These are phyloP conservation scores for Penicillium herquei DNA, from an alignment of 495 filamentous ascomycete species.

Conservation along the genomic window DNA sequence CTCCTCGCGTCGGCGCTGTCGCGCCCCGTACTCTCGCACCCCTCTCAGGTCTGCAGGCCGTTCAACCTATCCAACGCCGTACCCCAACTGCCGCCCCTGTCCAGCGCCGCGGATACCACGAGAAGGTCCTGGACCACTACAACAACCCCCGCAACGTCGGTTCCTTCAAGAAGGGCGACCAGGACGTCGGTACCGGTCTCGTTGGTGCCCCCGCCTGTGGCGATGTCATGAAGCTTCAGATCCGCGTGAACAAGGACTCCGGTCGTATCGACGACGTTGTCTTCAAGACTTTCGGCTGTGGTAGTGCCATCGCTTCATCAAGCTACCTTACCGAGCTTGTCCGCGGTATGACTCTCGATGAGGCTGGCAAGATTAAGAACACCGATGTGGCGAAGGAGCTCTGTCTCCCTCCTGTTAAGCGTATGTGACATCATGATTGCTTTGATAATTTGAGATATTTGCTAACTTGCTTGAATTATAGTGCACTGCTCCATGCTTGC, in stretches of 20 bases:
- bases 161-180: slow-evolving; percentile 80
- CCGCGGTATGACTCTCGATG: slow-evolving; percentile 91
- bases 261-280: slow-evolving; percentile 92
- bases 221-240: slow-evolving; percentile 99
- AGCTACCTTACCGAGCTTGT: slow-evolving; percentile 92
- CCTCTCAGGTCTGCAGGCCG: slow-evolving; percentile 32
- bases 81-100: slow-evolving; percentile 24
- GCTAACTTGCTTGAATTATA: slow-evolving; percentile 30
- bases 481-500: slow-evolving; percentile 99
- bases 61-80: slow-evolving; percentile 33
- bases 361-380: slow-evolving; percentile 88
- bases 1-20: slow-evolving; percentile 47
- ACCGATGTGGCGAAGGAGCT: slow-evolving; percentile 97
- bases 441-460: slow-evolving; percentile 1
- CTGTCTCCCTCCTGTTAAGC: slow-evolving; percentile 93
- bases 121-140: slow-evolving; percentile 92
- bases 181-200: slow-evolving; percentile 92
- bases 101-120: slow-evolving; percentile 56
- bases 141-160: slow-evolving; percentile 91
- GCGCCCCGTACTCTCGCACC: slow-evolving; percentile 44
- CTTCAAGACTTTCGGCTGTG: slow-evolving; percentile 99
- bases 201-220: slow-evolving; percentile 89
- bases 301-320: slow-evolving; percentile 87
- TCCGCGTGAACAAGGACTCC: slow-evolving; percentile 86
- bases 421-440: slow-evolving; percentile 51